Conservation (phyloP, 805 yeast species). For the Diddensiella caesifluorescens region DNA sequence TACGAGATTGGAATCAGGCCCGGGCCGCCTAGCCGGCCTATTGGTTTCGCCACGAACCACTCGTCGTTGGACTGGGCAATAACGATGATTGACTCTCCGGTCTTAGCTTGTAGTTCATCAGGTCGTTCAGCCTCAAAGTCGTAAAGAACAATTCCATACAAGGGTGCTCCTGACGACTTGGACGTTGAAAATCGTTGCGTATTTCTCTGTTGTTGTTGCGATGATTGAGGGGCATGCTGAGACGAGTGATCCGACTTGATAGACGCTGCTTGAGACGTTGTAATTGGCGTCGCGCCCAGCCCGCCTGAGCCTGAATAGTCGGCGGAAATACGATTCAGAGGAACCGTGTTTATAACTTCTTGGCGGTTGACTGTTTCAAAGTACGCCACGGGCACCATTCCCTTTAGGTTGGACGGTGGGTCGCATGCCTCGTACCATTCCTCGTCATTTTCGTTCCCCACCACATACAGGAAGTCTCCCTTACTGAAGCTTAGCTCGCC, state of each 20-base stretch:
- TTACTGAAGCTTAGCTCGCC: conserved; percentile 72
- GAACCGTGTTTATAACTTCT: conserved; percentile 29
- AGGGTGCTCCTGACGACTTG: conserved; percentile 31
- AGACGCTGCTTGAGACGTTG: neutral
- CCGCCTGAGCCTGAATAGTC: conserved; percentile 1
- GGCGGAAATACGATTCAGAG: conserved; percentile 18
- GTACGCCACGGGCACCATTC: conserved; percentile 81
- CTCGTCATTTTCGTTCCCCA: conserved; percentile 50
- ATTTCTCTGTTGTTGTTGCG: conserved; percentile 1
- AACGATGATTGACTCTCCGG: conserved; percentile 84
- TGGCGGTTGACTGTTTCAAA: conserved; percentile 62
- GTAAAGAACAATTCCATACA: conserved; percentile 81
- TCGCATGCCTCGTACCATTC: conserved; percentile 85
- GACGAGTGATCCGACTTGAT: neutral
- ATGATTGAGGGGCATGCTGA: conserved; percentile 1
- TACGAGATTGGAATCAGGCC: conserved; percentile 92
- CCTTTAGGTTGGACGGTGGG: conserved; percentile 70
- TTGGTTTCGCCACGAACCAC: conserved; percentile 97
- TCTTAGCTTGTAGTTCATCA: conserved; percentile 79
- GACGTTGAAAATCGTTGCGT: neutral
- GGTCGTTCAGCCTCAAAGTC: conserved; percentile 76
- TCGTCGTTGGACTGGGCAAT: conserved; percentile 96
- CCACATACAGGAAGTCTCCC: conserved; percentile 88
- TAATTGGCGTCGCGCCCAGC: neutral
- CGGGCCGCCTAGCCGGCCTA: conserved; percentile 92